Evolutionary conservation across 495 filamentous ascomycete genomes (phyloP).

Genomic region (Neurospora sp.): DNA sequence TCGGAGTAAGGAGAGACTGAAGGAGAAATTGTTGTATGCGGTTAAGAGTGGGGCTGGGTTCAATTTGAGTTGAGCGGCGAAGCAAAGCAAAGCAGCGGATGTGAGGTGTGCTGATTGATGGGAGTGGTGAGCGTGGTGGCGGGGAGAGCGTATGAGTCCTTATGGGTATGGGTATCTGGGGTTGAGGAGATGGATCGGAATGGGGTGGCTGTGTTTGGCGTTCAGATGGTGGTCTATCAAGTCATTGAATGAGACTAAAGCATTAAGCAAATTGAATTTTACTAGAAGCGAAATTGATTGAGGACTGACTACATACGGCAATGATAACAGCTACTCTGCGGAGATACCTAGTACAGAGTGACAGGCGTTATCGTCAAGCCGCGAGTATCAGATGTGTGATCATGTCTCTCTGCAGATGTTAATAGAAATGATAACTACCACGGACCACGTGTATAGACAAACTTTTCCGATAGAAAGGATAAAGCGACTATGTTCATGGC

Average conservation of each 20-base stretch:
- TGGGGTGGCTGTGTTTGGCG: not conserved
- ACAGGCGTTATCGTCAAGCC: too few relatives aligned
- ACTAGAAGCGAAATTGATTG: not conserved
- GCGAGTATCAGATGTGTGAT: too few relatives aligned
- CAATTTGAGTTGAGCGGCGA: conserved; percentile 58
- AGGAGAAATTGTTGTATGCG: conserved; percentile 78
- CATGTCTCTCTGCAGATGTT: too few relatives aligned
- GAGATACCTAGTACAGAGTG: too few relatives aligned
- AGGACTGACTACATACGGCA: not conserved
- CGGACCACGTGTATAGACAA: too few relatives aligned
- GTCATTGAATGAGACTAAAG: not conserved
- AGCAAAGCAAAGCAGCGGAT: not conserved
- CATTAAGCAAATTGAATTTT: not conserved
- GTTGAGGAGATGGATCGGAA: not conserved
- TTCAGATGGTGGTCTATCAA: not conserved
- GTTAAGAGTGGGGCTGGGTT: conserved; percentile 90
- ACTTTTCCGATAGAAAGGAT: too few relatives aligned
- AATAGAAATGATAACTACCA: too few relatives aligned
- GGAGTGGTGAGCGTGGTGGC: too few relatives aligned
- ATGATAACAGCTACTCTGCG: too few relatives aligned
- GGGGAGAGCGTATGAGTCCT: not conserved
- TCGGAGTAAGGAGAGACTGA: conserved; percentile 47
- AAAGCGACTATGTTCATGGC: too few relatives aligned
- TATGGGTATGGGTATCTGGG: not conserved
- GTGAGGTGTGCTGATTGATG: too few relatives aligned